Base-by-base conservation (phyloP, 225 moss, liverwort and hornwort genomes). In the Physcomitrellopsis africana region DNA sequence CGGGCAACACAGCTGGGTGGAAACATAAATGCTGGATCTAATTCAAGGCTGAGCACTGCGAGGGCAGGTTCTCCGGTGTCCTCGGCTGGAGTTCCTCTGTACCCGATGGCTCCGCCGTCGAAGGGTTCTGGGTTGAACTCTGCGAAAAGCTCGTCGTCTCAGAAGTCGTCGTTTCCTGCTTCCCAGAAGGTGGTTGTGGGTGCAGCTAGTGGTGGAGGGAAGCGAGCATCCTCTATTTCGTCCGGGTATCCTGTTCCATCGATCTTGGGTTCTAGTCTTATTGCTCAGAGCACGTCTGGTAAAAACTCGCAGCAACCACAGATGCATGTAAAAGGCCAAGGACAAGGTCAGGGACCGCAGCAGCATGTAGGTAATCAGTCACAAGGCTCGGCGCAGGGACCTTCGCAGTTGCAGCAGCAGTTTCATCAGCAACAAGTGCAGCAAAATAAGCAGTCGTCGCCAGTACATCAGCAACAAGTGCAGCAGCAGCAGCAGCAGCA, bases 191-290 rank as follows among this genome's bases (percentile, higher is more conserved):
- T n/a, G n/a, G n/a, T n/a, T n/a, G 57, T 83, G 42, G 67, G 78
- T 65, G 80, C 79, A 24, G 60, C 72, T n/a, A n/a, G n/a, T n/a
- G n/a, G n/a, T 51, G 75, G 86, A 32, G 77, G 82, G 0, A 92
- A 91, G 69, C 88, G 90, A 8, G 69, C 89, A 1, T 78, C 85
- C 17, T 80, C 94, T 27, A 74, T 85, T 22, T 87, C 79, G 53
- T 78, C 80, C 19, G 65, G 48, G 24, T 77, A 83, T 18, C 85
- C 87, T 74, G 90, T 37, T 29, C 65, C 92, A 10, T 91, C 91
- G 65, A 81, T 95, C 24, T 65, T 89, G 81, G 90, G 95, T 1
- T 85, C 91, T 15, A 95, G 82, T 79, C 86, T 89, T 62, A 72
- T 83, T 65, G 81, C 80, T 47, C 92, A 91, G 72, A 91, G 73